Conservation (phyloP, 164 flowering plant species). For the Dillenia suffruticosa region DNA sequence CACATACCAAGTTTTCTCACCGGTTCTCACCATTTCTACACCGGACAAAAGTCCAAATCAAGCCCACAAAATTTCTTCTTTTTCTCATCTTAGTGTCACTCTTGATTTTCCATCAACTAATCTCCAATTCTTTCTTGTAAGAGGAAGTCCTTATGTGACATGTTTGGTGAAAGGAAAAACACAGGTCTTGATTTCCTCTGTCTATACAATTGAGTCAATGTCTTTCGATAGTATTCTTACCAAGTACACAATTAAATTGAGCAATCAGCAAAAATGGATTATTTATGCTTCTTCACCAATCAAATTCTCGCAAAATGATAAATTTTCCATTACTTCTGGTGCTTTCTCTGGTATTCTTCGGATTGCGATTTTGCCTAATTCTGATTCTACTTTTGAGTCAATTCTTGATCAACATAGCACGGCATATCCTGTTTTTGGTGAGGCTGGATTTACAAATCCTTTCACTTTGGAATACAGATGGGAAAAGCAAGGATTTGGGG, state of each 20-base stretch:
- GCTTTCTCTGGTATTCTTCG: slow-evolving; percentile 64
- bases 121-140: slow-evolving; percentile 63
- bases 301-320: slow-evolving; percentile 24
- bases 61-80: slow-evolving; percentile 49
- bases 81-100: slow-evolving; percentile 72
- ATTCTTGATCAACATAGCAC: slow-evolving; percentile 69
- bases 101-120: slow-evolving; percentile 49
- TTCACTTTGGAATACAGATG: slow-evolving; percentile 71
- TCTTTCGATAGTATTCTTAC: slow-evolving; percentile 33
- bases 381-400: slow-evolving; percentile 25
- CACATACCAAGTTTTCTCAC: slow-evolving; percentile 52
- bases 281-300: slow-evolving; percentile 66
- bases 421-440: slow-evolving; percentile 71
- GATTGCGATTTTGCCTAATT: slow-evolving; percentile 55
- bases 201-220: slow-evolving; percentile 51
- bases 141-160: slow-evolving; percentile 85
- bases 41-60: slow-evolving; percentile 5
- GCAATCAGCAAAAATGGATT: slow-evolving; percentile 84
- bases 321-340: slow-evolving; percentile 34
- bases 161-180: slow-evolving; percentile 27
- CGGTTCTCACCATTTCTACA: slow-evolving; percentile 66
- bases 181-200: slow-evolving; percentile 46
- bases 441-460: slow-evolving; percentile 50
- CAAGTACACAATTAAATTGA: slow-evolving; percentile 54
- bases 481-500: slow-evolving; percentile 87